Evolutionary conservation across 2,329 filamentous ascomycete species (phyloP).

Genomic region (Bipolaris oryzae): DNA sequence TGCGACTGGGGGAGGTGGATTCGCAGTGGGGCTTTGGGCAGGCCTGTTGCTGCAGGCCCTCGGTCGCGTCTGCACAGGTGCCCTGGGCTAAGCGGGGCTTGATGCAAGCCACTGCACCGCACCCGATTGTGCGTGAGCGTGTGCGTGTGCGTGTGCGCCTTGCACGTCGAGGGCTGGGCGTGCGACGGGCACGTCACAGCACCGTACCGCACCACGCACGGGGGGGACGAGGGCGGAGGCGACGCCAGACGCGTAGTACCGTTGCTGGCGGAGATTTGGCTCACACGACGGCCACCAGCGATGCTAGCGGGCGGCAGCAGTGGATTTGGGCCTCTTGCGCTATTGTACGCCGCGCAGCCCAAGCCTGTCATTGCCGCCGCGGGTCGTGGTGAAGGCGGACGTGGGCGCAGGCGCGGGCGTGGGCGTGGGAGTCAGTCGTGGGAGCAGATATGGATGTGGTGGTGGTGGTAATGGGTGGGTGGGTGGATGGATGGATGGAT

Average conservation of each 20-base stretch:
- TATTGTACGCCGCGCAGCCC: background rate
- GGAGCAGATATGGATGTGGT: background rate
- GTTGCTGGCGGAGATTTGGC: constrained; percentile 1
- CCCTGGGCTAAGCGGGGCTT: constrained; percentile 29
- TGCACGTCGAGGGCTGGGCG: background rate
- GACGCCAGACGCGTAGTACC: background rate
- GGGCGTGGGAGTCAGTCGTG: background rate
- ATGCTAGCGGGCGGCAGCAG: constrained; percentile 1
- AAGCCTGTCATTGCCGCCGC: background rate
- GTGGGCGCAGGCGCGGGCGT: background rate
- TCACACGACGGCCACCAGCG: background rate
- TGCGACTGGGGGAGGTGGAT: constrained; percentile 18
- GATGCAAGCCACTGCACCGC: constrained; percentile 28
- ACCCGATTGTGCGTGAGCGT: constrained; percentile 9
- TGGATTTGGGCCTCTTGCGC: background rate
- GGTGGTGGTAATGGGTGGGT: constrained; percentile 1
- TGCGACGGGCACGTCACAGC: constrained; percentile 6
- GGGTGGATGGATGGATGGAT: constrained; percentile 20
- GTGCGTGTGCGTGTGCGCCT: background rate
- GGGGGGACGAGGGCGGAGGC: background rate
- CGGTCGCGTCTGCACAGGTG: constrained; percentile 25
- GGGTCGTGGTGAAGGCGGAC: background rate
- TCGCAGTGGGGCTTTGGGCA: background rate
- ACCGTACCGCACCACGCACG: background rate
- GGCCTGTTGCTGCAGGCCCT: constrained; percentile 21